Conservation (phyloP, 805 yeast genomes). For the Novakomyces olei region DNA sequence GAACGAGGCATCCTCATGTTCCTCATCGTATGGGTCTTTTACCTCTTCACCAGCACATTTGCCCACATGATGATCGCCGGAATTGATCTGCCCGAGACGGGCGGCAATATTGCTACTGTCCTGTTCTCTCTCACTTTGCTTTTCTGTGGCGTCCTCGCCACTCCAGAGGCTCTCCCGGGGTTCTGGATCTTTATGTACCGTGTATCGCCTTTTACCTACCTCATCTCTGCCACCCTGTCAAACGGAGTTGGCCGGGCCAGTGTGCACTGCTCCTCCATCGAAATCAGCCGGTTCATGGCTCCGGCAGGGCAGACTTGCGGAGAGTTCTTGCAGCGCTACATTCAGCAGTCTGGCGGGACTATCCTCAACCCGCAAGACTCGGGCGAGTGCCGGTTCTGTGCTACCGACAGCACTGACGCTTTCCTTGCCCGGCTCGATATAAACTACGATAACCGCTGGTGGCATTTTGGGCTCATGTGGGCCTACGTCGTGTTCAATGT, state of each 20-base stretch:
- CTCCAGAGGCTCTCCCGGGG: slow-evolving; percentile 37
- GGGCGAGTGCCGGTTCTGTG: slow-evolving; percentile 22
- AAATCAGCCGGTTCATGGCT: slow-evolving; percentile 29
- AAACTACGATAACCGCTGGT: slow-evolving; percentile 33
- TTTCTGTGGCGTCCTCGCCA: slow-evolving; percentile 51
- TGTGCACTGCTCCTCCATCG: slow-evolving; percentile 29
- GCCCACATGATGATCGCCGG: slow-evolving; percentile 27
- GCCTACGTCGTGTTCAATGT: slow-evolving; percentile 23
- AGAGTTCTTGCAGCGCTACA: slow-evolving; percentile 26
- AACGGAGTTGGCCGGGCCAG: slow-evolving; percentile 27
- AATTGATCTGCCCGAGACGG: slow-evolving; percentile 12
- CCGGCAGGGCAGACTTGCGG: slow-evolving; percentile 46
- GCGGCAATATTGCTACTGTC: slow-evolving; percentile 19
- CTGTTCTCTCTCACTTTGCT: slow-evolving; percentile 34
- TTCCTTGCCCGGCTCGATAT: slow-evolving; percentile 17
- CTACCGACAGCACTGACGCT: slow-evolving; percentile 20
- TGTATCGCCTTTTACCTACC: slow-evolving; percentile 47
- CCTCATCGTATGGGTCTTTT: slow-evolving; percentile 9
- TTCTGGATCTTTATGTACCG: slow-evolving; percentile 76
- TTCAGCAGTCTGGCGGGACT: slow-evolving; percentile 31
- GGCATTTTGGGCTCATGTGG: slow-evolving; percentile 38
- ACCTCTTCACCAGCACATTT: slow-evolving; percentile 28
- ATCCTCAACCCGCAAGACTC: slow-evolving; percentile 29
- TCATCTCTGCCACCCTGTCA: slow-evolving; percentile 33
- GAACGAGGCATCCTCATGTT: slow-evolving; percentile 28